These are phyloP conservation scores for Candida railenensis DNA, from an alignment of 805 yeast genomes.

Conservation along the genomic window DNA sequence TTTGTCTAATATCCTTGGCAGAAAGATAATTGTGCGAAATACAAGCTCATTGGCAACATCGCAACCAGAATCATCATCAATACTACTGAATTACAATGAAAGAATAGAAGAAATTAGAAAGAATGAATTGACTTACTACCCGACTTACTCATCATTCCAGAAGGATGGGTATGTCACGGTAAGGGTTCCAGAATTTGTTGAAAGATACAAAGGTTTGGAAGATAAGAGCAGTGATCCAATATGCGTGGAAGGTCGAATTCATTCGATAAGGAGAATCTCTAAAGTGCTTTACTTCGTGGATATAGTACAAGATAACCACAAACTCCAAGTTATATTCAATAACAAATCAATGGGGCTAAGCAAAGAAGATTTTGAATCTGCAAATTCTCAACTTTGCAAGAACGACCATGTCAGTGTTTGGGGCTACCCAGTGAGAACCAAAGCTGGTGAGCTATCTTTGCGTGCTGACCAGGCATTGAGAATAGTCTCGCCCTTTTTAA, in stretches of 20 bases:
- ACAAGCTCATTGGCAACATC: not conserved
- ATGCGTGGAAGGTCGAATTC: constrained; percentile 54
- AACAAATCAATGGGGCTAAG: constrained; percentile 40
- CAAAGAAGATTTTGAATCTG: constrained; percentile 40
- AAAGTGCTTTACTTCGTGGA: constrained; percentile 71
- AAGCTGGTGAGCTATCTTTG: constrained; percentile 75
- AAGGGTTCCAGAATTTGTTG: constrained; percentile 1
- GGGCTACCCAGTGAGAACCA: constrained; percentile 76
- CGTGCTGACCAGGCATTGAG: constrained; percentile 49
- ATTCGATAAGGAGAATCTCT: constrained; percentile 61
- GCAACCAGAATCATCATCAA: not conserved
- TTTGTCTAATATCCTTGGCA: not conserved
- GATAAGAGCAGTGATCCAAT: not conserved
- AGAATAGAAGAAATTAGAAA: not conserved
- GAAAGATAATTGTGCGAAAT: not conserved
- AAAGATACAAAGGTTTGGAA: not conserved
- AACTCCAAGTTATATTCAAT: constrained; percentile 63
- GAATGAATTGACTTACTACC: not conserved
- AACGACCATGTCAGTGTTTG: constrained; percentile 71
- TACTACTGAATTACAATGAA: not conserved
- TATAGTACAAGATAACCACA: constrained; percentile 54
- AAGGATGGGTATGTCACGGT: not conserved
- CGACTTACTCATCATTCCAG: not conserved
- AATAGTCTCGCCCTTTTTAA: constrained; percentile 65
- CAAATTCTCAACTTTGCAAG: constrained; percentile 47